Evolutionary conservation across 805 yeast species (phyloP).

Genomic region (Candida railenensis): DNA sequence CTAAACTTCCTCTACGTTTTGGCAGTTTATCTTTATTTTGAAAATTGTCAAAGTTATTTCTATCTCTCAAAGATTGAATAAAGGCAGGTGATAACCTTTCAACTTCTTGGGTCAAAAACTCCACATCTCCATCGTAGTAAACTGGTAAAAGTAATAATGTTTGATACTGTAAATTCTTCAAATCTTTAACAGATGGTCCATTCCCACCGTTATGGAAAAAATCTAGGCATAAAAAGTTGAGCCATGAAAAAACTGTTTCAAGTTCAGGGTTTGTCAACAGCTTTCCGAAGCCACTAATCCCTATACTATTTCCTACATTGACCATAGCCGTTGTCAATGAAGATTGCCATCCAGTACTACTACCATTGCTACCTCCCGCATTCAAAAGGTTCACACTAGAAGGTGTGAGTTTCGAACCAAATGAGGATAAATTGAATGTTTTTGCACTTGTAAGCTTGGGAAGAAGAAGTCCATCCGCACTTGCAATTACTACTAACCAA

Average conservation of each 20-base stretch:
- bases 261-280: slow-evolving; percentile 59
- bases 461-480: slow-evolving; percentile 69
- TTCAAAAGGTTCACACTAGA: slow-evolving; percentile 3
- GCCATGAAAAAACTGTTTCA: slow-evolving; percentile 70
- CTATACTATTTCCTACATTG: slow-evolving; percentile 43
- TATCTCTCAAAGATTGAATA: slow-evolving; percentile 46
- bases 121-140: slow-evolving; percentile 54
- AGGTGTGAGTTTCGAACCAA: slow-evolving; percentile 18
- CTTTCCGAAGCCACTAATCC: slow-evolving; percentile 50
- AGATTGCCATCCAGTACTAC: slow-evolving; percentile 35
- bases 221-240: slow-evolving; percentile 60
- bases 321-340: slow-evolving; percentile 51
- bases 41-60: slow-evolving; percentile 40
- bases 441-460: slow-evolving; percentile 63
- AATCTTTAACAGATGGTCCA: slow-evolving; percentile 68
- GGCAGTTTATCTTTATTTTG: neutral
- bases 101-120: slow-evolving; percentile 54
- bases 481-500: slow-evolving; percentile 71
- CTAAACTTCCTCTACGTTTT: slow-evolving; percentile 10
- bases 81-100: slow-evolving; percentile 58
- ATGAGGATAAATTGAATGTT: slow-evolving; percentile 23
- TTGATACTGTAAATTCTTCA: slow-evolving; percentile 65
- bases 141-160: slow-evolving; percentile 61
- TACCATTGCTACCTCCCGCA: slow-evolving; percentile 7
- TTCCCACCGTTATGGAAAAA: slow-evolving; percentile 81